Conservation (phyloP, 352 stramenopile species). For the Globisporangium polare region DNA sequence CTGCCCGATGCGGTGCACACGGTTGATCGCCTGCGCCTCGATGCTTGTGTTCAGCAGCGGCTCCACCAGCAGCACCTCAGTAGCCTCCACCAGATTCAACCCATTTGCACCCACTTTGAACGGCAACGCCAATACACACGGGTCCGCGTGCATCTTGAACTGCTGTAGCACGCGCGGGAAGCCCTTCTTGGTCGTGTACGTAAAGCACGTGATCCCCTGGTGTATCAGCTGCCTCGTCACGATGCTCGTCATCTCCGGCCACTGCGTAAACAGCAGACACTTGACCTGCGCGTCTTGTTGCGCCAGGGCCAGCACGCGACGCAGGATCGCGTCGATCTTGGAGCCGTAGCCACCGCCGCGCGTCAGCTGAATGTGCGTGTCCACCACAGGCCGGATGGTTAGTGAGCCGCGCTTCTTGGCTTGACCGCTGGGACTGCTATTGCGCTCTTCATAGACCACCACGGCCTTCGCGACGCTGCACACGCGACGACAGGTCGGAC, state of each 20-base stretch:
- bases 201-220: constrained; percentile 69
- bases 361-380: constrained; percentile 8
- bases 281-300: constrained; percentile 66
- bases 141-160: constrained; percentile 46
- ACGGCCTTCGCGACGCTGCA: constrained; percentile 20
- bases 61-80: constrained; percentile 90
- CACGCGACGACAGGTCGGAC: constrained; percentile 55
- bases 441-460: constrained; percentile 19
- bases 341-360: constrained; percentile 54
- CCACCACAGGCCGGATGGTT: constrained; percentile 3
- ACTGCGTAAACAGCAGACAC: constrained; percentile 90
- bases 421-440: background rate
- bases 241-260: constrained; percentile 81
- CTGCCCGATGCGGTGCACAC: constrained; percentile 90
- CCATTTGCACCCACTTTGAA: constrained; percentile 90
- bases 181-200: constrained; percentile 53
- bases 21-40: constrained; percentile 86
- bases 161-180: constrained; percentile 39
- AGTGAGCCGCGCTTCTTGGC: background rate
- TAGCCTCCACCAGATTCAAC: constrained; percentile 92
- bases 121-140: constrained; percentile 67
- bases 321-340: constrained; percentile 66
- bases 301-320: constrained; percentile 41
- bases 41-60: constrained; percentile 84
- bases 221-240: constrained; percentile 24